phyloP scores from a whole-genome alignment of 306 rosid genomes.

The Glycine soja region DNA sequence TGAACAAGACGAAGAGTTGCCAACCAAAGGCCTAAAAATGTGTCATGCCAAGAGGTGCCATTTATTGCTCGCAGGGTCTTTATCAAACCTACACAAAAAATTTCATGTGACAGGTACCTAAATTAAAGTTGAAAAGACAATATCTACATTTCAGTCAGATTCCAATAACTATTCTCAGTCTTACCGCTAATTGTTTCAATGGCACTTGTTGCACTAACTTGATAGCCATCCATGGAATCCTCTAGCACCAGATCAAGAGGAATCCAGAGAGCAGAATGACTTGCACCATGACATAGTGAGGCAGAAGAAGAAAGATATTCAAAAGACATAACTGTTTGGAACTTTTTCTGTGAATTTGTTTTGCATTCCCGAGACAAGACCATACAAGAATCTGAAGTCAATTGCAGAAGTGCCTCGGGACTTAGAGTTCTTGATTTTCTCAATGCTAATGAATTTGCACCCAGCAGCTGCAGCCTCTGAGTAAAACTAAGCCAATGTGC shows the following conservation, averaged over 20 bases:
- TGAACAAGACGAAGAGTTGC: conserved; percentile 94
- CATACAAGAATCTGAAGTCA: conserved; percentile 60
- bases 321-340: conserved; percentile 73
- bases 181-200: conserved; percentile 84
- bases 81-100: conserved; percentile 68
- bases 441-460: conserved; percentile 70
- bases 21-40: conserved; percentile 94
- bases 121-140: conserved; percentile 29
- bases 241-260: conserved; percentile 93
- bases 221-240: conserved; percentile 98
- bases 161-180: conserved; percentile 35
- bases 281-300: conserved; percentile 75
- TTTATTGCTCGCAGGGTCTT: conserved; percentile 94
- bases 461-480: conserved; percentile 69
- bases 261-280: conserved; percentile 91
- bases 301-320: conserved; percentile 82
- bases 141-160: conserved; percentile 35
- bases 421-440: conserved; percentile 73
- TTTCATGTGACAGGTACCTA: conserved; percentile 8
- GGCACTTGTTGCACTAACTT: conserved; percentile 88
- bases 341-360: conserved; percentile 75
- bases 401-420: conserved; percentile 67
- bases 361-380: conserved; percentile 68
- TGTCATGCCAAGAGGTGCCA: conserved; percentile 93
- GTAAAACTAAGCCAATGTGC: conserved; percentile 76